Conservation (phyloP, 2,329 filamentous ascomycete species). For the Pezicula neosporulosa region DNA sequence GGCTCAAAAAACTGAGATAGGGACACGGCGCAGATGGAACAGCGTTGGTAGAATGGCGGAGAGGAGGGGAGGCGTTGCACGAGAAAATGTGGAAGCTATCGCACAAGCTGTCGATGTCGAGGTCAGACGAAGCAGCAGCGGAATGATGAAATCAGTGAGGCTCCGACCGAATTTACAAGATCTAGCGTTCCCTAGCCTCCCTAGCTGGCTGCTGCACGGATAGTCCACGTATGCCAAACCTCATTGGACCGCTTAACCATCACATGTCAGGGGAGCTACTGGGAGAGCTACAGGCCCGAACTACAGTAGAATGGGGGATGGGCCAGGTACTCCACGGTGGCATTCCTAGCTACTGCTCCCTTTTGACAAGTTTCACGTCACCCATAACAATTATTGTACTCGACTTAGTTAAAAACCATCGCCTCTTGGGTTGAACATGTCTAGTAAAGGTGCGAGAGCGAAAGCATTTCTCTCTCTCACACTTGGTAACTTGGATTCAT, state of each 20-base stretch:
- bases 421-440: background rate
- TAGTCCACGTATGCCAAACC: background rate
- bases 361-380: too few relatives aligned
- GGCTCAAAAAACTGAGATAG: background rate
- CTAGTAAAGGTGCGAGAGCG: background rate
- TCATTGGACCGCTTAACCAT: conserved; percentile 15
- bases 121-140: conserved; percentile 10
- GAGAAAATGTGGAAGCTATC: conserved; percentile 13
- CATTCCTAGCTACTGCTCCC: too few relatives aligned
- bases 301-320: background rate
- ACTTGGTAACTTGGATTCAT: background rate
- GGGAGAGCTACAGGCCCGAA: background rate
- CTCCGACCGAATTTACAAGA: conserved; percentile 3
- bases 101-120: conserved; percentile 6
- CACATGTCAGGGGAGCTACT: conserved; percentile 12
- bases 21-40: background rate
- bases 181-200: background rate
- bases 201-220: background rate
- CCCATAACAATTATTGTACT: too few relatives aligned
- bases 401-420: too few relatives aligned
- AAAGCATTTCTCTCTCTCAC: background rate
- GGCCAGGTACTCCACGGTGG: too few relatives aligned
- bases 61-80: background rate
- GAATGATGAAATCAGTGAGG: conserved; percentile 20
- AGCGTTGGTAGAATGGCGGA: background rate